phyloP scores from a whole-genome alignment of 495 filamentous ascomycete genomes.

The Echria macrotheca region DNA sequence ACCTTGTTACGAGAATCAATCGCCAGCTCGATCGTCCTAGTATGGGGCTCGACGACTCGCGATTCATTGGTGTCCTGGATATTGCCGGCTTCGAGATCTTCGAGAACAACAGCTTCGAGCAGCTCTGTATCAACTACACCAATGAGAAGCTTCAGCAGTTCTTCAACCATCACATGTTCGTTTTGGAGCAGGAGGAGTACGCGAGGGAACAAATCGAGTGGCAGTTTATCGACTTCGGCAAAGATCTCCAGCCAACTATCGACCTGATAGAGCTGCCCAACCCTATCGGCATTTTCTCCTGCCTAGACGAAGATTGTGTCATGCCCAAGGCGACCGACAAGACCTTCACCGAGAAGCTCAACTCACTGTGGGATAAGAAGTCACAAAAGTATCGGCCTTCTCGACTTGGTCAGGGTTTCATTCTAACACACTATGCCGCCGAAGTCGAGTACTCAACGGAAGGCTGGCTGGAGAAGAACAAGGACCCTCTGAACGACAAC shows the following conservation, averaged over 20 bases:
- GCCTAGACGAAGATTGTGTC: conserved; percentile 94
- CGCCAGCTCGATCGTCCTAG: conserved; percentile 77
- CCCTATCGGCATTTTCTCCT: conserved; percentile 98
- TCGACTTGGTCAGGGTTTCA: conserved; percentile 84
- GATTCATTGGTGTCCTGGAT: conserved; percentile 97
- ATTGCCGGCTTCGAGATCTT: conserved; percentile 99
- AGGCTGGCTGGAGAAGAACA: conserved; percentile 98
- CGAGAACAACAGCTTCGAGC: conserved; percentile 96
- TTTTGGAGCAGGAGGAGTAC: conserved; percentile 98
- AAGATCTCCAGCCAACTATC: conserved; percentile 95
- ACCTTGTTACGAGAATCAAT: conserved; percentile 89
- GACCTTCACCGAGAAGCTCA: conserved; percentile 94
- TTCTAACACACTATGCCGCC: conserved; percentile 97
- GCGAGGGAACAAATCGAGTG: conserved; percentile 97
- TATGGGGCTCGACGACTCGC: conserved; percentile 74
- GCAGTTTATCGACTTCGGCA: conserved; percentile 99
- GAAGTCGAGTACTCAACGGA: conserved; percentile 96
- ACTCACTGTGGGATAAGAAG: conserved; percentile 94
- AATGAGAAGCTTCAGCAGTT: conserved; percentile 99
- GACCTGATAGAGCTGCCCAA: conserved; percentile 95
- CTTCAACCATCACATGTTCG: conserved; percentile 99
- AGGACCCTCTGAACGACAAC: conserved; percentile 97
- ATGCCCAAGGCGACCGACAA: conserved; percentile 99
- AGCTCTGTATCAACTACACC: conserved; percentile 99
- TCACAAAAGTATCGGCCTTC: conserved; percentile 88